Evolutionary conservation across 2,329 filamentous ascomycete species (phyloP), one percentile per base, ranked within the genome.

Genomic region (Curvularia eragrostidis): DNA sequence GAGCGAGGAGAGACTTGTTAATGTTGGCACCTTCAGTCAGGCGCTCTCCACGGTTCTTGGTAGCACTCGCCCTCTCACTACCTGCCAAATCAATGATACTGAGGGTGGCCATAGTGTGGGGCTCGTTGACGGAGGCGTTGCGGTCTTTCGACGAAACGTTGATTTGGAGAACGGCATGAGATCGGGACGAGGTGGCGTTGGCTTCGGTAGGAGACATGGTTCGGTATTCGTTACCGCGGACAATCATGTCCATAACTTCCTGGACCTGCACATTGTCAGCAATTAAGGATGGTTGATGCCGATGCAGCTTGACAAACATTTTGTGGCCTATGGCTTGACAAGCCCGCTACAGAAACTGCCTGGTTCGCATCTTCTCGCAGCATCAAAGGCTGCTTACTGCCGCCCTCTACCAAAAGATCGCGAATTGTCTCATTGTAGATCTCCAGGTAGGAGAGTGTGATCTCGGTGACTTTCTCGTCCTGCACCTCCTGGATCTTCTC

Each of bases 341-440:
- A 83, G 0, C 94, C 95, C 4, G 91, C 85, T 1, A 99, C 95
- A 0, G 91, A 95, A 7, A 99, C 95, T 10, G 91, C 87, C 75
- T 97, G 91, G 71, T 98, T 93, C 56, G 91, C 90, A 80, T 99
- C 95, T 78, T 99, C 95, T 47, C 95, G 89, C 39, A 99, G 84
- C 89, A 95, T 97, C 63, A 99, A 79, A 3, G 92, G 90, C 65
- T 88, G 85, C 79, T 93, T 95, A 78, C 88, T 91, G 36, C 89
- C 91, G 23, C 89, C 89, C 0, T 91, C 90, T n/a, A 95, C 89
- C 42, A 99, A 83, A 71, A 99, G 80, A 79, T 99, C 95, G 51
- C 95, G 91, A 70, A 99, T 99, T 0, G 93, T 97, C 80, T 99
- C 95, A 75, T 99, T 99, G 83, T 99, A 99, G 63, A 99, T 99